A percentile compares a stretch with the other conserved stretches of the same genome.
Evolutionary conservation across 129 eudicot genomes (phyloP).

Genomic region (Arctium lappa): DNA sequence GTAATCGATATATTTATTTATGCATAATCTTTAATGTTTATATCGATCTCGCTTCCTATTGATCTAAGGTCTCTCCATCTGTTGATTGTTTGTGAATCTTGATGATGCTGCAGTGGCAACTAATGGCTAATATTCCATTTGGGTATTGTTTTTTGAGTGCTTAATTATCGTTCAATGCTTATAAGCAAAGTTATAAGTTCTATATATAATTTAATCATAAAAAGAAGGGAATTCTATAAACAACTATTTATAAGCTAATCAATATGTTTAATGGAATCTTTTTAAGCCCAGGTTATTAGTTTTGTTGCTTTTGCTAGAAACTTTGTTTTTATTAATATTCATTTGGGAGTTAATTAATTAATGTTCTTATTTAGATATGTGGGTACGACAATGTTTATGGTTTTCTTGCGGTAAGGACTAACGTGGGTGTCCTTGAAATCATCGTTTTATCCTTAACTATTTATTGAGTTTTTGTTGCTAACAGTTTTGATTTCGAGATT

Average conservation of each 20-base stretch:
- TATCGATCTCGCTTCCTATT: slow-evolving; percentile 2
- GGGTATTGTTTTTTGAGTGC: not conserved
- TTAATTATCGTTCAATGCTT: slow-evolving; percentile 17
- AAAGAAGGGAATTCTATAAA: not conserved
- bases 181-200: slow-evolving; percentile 16
- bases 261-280: slow-evolving; percentile 14
- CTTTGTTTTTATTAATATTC: slow-evolving; percentile 4
- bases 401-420: slow-evolving; percentile 21
- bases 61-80: not conserved
- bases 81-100: slow-evolving; percentile 52
- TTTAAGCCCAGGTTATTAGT: not conserved
- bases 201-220: not conserved
- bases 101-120: slow-evolving; percentile 79
- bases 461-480: slow-evolving; percentile 1
- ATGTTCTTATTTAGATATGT: slow-evolving; percentile 14
- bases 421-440: slow-evolving; percentile 10
- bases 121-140: slow-evolving; percentile 30
- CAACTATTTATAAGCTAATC: slow-evolving; percentile 1
- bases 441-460: slow-evolving; percentile 6
- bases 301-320: slow-evolving; percentile 29
- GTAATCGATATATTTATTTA: not conserved
- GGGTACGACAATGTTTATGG: slow-evolving; percentile 23
- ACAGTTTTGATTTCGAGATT: not conserved
- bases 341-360: slow-evolving; percentile 1
- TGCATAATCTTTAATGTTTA: not conserved